Conservation (phyloP, 139 green algal genomes). For the Closterium sp. region DNA sequence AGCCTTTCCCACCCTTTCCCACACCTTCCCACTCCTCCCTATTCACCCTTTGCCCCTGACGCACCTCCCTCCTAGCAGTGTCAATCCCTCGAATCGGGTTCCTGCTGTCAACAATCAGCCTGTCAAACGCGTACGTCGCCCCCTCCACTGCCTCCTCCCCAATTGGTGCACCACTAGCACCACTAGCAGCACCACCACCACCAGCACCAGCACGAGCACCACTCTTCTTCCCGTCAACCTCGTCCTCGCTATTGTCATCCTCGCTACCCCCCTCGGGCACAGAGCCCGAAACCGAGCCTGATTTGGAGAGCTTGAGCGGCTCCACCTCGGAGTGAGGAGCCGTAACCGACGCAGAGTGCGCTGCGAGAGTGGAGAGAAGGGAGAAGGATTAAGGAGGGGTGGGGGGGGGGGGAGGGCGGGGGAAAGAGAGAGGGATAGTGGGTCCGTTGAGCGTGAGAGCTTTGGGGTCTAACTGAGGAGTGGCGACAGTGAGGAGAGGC, state of each 20-base stretch:
- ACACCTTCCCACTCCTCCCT: background rate
- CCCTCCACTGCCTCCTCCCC: background rate
- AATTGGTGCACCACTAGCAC: background rate
- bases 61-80: slow-evolving; percentile 5
- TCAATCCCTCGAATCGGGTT: no score
- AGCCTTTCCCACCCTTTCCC: background rate
- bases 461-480: no score
- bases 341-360: background rate
- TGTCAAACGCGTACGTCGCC: no score
- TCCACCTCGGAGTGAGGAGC: no score
- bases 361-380: no score
- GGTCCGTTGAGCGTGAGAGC: no score
- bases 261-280: background rate
- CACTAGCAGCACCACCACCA: no score
- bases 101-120: no score
- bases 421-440: background rate
- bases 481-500: background rate
- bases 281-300: background rate
- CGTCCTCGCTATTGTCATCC: background rate
- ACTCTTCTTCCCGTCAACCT: background rate
- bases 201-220: background rate
- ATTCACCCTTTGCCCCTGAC: background rate
- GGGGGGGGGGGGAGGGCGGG: background rate
- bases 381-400: background rate
- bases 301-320: background rate